Conservation (phyloP, 1,284 basidiomycete species). For the Sporisorium reilianum region DNA sequence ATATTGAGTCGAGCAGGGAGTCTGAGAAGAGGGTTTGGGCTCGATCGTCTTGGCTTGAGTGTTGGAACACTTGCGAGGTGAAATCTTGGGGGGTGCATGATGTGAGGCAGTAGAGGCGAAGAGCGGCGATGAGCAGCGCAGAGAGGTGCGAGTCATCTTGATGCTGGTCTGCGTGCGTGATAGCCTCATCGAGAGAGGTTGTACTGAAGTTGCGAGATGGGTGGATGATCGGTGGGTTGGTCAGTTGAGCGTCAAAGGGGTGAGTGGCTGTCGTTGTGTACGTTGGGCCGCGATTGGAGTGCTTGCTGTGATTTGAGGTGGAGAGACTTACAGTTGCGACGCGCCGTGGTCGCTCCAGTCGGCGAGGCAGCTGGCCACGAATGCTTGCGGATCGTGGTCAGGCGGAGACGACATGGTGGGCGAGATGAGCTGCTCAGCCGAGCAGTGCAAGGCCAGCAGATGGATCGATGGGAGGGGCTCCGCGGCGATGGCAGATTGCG, state of each 20-base stretch:
- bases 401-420: constrained; percentile 11
- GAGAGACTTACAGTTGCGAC: constrained; percentile 40
- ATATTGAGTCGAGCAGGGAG: constrained; percentile 54
- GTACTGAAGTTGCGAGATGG: constrained; percentile 20
- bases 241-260: constrained; percentile 15
- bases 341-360: constrained; percentile 25
- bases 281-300: neutral
- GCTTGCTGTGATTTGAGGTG: neutral
- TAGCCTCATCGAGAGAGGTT: constrained; percentile 12
- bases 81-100: constrained; percentile 13
- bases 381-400: constrained; percentile 14
- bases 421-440: neutral
- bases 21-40: constrained; percentile 19
- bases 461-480: neutral
- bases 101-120: constrained; percentile 20
- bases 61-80: constrained; percentile 2
- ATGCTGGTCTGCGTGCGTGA: neutral
- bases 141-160: constrained; percentile 10
- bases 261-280: neutral
- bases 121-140: constrained; percentile 7
- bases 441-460: neutral
- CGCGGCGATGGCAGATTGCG: neutral
- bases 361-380: constrained; percentile 21
- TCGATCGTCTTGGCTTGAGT: neutral
- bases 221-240: constrained; percentile 9